A percentile compares a stretch with the other conserved stretches of the same genome.
These are phyloP conservation scores for Coprinopsis marcescibilis DNA, from an alignment of 768 basidiomycete species.

Conservation along the genomic window DNA sequence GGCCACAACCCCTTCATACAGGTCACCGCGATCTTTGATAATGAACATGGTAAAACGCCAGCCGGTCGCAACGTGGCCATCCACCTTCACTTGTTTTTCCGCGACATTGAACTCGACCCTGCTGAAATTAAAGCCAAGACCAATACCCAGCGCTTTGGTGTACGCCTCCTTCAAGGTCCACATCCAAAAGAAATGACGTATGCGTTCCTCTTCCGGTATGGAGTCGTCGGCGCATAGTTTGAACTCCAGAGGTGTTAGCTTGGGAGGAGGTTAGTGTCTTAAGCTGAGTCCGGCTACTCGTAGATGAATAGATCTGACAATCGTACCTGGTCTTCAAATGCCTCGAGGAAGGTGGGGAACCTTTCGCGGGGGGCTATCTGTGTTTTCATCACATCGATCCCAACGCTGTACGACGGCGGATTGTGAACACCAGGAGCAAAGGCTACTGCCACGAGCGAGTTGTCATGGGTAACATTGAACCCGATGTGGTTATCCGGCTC, in stretches of 20 bases:
- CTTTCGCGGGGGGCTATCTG: constrained; percentile 53
- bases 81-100: constrained; percentile 49
- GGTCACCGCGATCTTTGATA: constrained; percentile 39
- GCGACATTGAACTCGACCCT: constrained; percentile 66
- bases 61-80: constrained; percentile 48
- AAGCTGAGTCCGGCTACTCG: not conserved
- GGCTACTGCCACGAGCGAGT: constrained; percentile 64
- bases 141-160: constrained; percentile 80
- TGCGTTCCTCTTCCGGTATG: constrained; percentile 44
- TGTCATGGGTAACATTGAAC: constrained; percentile 83
- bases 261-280: not conserved
- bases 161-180: constrained; percentile 94
- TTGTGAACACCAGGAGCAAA: constrained; percentile 38
- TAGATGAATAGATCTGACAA: constrained; percentile 8
- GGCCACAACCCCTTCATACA: constrained; percentile 66
- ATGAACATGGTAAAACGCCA: constrained; percentile 69
- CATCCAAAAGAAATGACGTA: constrained; percentile 70
- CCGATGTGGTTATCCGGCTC: constrained; percentile 39
- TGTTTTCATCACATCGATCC: constrained; percentile 80
- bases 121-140: constrained; percentile 76
- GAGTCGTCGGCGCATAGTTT: constrained; percentile 30
- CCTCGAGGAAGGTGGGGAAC: constrained; percentile 55
- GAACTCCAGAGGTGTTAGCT: constrained; percentile 43
- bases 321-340: constrained; percentile 60
- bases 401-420: constrained; percentile 55